Conservation (phyloP, 2,329 filamentous ascomycete genomes). For the Apiospora marii region DNA sequence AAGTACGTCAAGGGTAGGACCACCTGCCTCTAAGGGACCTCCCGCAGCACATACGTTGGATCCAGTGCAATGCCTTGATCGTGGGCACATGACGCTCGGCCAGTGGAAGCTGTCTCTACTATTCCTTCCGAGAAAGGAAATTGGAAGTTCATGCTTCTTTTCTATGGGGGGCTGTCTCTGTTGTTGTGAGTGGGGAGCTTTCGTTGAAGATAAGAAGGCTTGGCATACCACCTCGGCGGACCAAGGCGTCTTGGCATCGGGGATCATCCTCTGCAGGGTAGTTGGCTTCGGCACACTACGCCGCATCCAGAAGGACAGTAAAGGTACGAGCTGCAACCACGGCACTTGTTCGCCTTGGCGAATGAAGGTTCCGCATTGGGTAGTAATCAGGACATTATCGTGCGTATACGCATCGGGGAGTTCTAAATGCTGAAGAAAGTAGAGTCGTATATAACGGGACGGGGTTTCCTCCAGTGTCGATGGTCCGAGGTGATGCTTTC, state of each 20-base stretch:
- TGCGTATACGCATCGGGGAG: background rate
- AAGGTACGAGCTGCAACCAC: conserved; percentile 14
- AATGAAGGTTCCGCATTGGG: conserved; percentile 12
- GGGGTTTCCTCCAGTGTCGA: background rate
- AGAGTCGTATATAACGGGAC: background rate
- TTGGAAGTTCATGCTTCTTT: background rate
- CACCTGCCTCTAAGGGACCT: conserved; percentile 3
- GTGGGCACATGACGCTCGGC: background rate
- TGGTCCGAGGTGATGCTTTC: background rate
- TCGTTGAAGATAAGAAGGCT: conserved; percentile 21
- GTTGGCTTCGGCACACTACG: conserved; percentile 19
- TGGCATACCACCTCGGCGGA: conserved; percentile 5
- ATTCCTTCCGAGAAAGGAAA: background rate
- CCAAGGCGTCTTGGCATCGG: conserved; percentile 23
- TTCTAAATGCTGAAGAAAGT: background rate
- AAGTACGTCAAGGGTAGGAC: background rate
- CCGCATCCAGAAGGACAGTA: conserved; percentile 25
- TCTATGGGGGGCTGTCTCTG: background rate
- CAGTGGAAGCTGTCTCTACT: background rate
- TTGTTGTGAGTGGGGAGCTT: background rate
- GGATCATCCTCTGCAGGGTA: conserved; percentile 24
- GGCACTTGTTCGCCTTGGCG: conserved; percentile 22
- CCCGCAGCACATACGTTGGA: background rate
- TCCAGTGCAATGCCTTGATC: background rate
- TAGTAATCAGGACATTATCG: background rate